Base-by-base conservation (phyloP, 2,329 filamentous ascomycete species). In the Talaromyces sp. region DNA sequence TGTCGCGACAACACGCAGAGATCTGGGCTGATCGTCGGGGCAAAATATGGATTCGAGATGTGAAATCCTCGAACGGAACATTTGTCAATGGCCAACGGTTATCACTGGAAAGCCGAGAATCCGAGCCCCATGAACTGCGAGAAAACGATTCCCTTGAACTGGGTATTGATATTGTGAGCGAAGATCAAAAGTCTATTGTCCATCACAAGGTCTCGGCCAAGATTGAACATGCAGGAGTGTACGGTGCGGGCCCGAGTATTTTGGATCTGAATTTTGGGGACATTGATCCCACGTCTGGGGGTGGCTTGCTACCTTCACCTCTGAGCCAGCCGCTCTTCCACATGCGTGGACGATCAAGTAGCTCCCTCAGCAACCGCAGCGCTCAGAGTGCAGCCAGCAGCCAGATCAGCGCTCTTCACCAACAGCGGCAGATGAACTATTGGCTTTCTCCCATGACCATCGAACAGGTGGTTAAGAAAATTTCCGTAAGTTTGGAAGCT, bases 171-270 rank as follows among this genome's bases (percentile, higher is more conserved):
- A 99, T 99, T 71, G 93, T 99, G 57, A 96, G 92, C 75, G 95
- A 99, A 75, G 95, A 99, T 73, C 93, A 98, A 74, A 98, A 96
- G 78, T 97, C 93, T 0, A 92, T 99, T 30, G 93, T 99, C 15
- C 95, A 99, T 72, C 95, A 98, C 80, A 99, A 99, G 73, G 95
- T 99, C 55, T 93, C 93, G 22, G 93, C 95, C 60, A 96, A 96
- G 73, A 92, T 99, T 60, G 95, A 99, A 74, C 92, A 97, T 77
- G 92, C 95, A 44, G 95, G 95, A 7, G 89, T 93, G 65, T 85
- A 93, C 65, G 88, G 84, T 52, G 68, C 68, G 6, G 84, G 88
- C 11, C 90, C 85, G 68, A 96, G 90, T 71, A 85, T 93, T 54
- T 77, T 96, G 68, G 92, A 96, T 71, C 87, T 97, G 79, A 96